Base-by-base conservation (phyloP, 2,329 filamentous ascomycete species). In the Orbilia quercus region DNA sequence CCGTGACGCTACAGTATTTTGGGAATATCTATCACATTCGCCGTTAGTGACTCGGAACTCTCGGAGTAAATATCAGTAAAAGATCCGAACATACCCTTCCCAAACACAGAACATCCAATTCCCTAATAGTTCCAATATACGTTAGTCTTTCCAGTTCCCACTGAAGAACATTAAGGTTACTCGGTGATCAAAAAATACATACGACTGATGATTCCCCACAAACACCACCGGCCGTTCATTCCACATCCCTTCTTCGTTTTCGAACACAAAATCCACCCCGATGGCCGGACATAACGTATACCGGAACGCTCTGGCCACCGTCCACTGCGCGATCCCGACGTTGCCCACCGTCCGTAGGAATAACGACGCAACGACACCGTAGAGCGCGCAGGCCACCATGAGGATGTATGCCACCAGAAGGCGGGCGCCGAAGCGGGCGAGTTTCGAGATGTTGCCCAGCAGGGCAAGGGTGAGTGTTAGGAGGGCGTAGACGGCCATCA, bases 21-120 rank as follows among this genome's bases (percentile, higher is more conserved):
- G 95, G 95, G 82, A 97, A 98, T 79, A 96, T 87, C 81, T 85
- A 84, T 75, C 18, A 45, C 28, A 47, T 28, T 28, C n/a, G 5
- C 16, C 2, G 25, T 54, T 44, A 64, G 20, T 44, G 23, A 38
- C 12, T 1, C 22, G 18, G 4, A 42, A 25, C 28, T 48, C 16
- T 7, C 23, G 14, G n/a, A 38, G 2, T 7, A n/a, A 42, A 14
- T 9, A 0, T 14, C 40, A 53, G 18, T 45, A 7, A 22, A 34
- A 40, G 25, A 42, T n/a, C 4, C 23, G 54, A n/a, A 31, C 74
- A 34, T 69, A 77, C 65, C 60, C 76, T 76, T 36, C 92, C 95
- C 25, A 99, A 86, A 87, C 97, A 90, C 71, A 96, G 85, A 42
- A 99, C 91, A 80, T 99, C 95, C 76, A 99, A 87, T 82, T 98